Base-by-base conservation (phyloP, 768 basidiomycete genomes). In the Hypholoma sublateritium region DNA sequence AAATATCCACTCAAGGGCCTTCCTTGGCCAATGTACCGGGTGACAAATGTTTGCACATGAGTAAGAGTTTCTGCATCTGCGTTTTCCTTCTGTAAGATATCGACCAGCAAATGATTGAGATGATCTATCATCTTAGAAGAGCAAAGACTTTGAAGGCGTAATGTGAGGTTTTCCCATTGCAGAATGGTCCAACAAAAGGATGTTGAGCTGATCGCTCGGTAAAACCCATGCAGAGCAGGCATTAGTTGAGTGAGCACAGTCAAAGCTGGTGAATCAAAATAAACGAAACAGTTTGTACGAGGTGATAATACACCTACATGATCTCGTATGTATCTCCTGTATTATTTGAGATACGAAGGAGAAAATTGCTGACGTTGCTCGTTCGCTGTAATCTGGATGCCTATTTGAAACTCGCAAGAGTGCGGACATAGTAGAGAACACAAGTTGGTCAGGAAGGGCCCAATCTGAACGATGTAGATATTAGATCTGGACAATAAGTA, bases 1-100 rank as follows among this genome's bases (percentile, higher is more conserved):
- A 95, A 94, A 67, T 93, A 92, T 9, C 93, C 91, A 53, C 87
- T 92, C 14, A 95, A 75, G 12, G 93, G 93, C 5, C 93, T 81
- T 8, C 87, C 89, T 55, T 81, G 81, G 8, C 82, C 76, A 16
- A 89, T 82, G 70, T 91, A 98, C 52, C 88, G 87, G 25, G 85
- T 80, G 13, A 91, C 76, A 63, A 93, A 85, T 2, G 86, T 84
- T 62, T 86, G 84, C 19, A 87, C 77, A 66, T 84, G 89, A 54
- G 75, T 74, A 37, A 86, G 70, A 5, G 73, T 72, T 28, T 85
- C 83, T 7, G 64, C 62, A 39, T 81, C 77, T 41, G 79, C 75
- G 25, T 79, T 70, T 53, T 85, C 85, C 28, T 78, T 77, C 55
- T 81, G 81, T 25, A 86, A 66, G 41, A 88, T 83, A 58, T 90